phyloP scores from a whole-genome alignment of 2,329 filamentous ascomycete species.

The Fonsecaea nubica region DNA sequence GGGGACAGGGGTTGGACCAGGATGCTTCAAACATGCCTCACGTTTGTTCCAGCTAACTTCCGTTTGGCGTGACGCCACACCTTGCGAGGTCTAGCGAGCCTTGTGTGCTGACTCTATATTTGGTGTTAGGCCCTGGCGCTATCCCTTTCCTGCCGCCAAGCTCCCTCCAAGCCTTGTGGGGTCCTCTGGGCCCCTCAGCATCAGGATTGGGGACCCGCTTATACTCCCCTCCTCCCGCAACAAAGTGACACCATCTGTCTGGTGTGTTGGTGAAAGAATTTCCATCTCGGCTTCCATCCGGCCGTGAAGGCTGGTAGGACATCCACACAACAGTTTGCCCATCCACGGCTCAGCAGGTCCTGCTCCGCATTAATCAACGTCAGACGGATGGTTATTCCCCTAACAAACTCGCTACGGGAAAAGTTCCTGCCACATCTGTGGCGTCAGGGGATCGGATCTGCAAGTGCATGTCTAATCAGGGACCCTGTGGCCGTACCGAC shows the following conservation, averaged over 20 bases:
- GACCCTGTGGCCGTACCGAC: not conserved
- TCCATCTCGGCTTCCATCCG: conserved; percentile 33
- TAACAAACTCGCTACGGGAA: not conserved
- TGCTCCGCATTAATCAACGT: conserved; percentile 4
- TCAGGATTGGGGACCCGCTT: not conserved
- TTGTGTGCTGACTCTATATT: conserved; percentile 29
- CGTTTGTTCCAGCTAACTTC: conserved; percentile 25
- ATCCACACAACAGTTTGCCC: not conserved
- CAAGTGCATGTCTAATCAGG: not conserved
- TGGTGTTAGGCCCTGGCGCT: conserved; percentile 28
- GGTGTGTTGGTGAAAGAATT: conserved; percentile 23
- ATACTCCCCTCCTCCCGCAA: conserved; percentile 22
- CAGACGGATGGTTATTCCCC: not conserved
- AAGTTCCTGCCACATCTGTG: not conserved
- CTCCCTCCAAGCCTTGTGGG: conserved; percentile 25
- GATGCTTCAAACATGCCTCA: conserved; percentile 34
- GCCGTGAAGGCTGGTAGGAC: conserved; percentile 1
- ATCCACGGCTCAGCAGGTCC: not conserved
- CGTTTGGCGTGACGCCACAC: conserved; percentile 32
- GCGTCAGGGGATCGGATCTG: conserved; percentile 4
- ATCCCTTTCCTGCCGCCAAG: conserved; percentile 18
- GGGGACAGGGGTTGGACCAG: conserved; percentile 18
- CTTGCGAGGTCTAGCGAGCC: conserved; percentile 18
- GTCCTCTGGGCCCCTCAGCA: conserved; percentile 3
- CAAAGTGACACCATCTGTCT: conserved; percentile 25